These are phyloP conservation scores for Hansenula sp. DNA, from an alignment of 1,139 yeast genomes.

Conservation along the genomic window DNA sequence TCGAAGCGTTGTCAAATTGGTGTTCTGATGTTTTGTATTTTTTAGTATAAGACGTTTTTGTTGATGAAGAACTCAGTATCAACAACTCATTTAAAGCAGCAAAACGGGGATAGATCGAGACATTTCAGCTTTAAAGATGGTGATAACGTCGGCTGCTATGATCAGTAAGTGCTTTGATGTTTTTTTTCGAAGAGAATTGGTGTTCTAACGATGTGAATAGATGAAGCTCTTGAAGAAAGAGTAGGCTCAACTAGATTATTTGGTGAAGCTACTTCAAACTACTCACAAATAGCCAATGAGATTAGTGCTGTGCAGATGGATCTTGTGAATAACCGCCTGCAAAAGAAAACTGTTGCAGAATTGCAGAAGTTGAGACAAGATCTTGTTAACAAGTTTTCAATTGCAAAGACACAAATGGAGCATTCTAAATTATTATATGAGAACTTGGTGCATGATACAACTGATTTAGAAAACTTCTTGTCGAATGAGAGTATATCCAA, in stretches of 20 bases:
- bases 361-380: conserved; percentile 6
- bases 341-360: background rate
- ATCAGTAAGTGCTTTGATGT: background rate
- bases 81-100: no score
- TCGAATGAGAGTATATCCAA: conserved; percentile 6
- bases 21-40: background rate
- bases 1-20: background rate
- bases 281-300: background rate
- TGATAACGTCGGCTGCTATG: background rate
- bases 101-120: no score
- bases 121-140: background rate
- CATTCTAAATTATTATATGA: conserved; percentile 10
- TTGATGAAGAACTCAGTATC: no score
- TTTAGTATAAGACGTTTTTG: no score
- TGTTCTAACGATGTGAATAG: background rate
- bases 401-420: conserved; percentile 6
- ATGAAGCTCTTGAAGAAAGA: conserved; percentile 5
- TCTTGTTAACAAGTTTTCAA: background rate
- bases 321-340: background rate
- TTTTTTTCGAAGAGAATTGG: background rate
- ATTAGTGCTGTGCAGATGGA: background rate
- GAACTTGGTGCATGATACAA: conserved; percentile 3
- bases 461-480: conserved; percentile 1
- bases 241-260: conserved; percentile 2
- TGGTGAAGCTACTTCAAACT: background rate